A percentile compares a stretch with the other conserved stretches of the same genome.
phyloP scores from a whole-genome alignment of 1,284 basidiomycete species.

The Irpex sp. region DNA sequence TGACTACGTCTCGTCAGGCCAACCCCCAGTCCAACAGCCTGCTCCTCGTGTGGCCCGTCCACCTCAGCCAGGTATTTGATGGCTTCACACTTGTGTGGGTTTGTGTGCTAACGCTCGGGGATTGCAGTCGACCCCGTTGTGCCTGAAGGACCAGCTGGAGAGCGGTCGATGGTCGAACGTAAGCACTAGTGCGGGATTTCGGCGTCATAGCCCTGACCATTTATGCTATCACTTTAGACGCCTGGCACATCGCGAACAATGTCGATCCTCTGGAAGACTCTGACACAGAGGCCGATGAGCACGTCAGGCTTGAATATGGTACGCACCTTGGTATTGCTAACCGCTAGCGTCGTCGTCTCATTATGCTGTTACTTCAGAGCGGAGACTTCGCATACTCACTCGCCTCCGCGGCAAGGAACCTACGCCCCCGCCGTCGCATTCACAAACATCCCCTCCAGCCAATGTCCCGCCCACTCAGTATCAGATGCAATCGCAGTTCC shows the following conservation, averaged over 20 bases:
- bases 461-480: slow-evolving; percentile 9
- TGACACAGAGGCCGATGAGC: slow-evolving; percentile 67
- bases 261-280: slow-evolving; percentile 68
- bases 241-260: slow-evolving; percentile 61
- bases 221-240: slow-evolving; percentile 40
- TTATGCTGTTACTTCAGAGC: slow-evolving; percentile 20
- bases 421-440: slow-evolving; percentile 22
- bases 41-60: slow-evolving; percentile 17
- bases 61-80: slow-evolving; percentile 10
- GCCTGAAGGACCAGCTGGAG: slow-evolving; percentile 17
- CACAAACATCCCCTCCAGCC: slow-evolving; percentile 8
- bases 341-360: neutral
- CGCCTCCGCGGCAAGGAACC: slow-evolving; percentile 31
- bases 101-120: neutral
- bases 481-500: slow-evolving; percentile 13
- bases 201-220: slow-evolving; percentile 4
- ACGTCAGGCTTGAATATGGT: slow-evolving; percentile 64
- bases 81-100: neutral
- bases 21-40: slow-evolving; percentile 15
- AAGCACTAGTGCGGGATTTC: slow-evolving; percentile 5
- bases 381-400: slow-evolving; percentile 34
- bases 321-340: slow-evolving; percentile 19
- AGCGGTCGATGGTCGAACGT: slow-evolving; percentile 30
- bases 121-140: slow-evolving; percentile 14
- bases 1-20: slow-evolving; percentile 17